These are phyloP conservation scores for Flueggea neowawraea DNA, from an alignment of 441 rosid genomes.

Conservation along the genomic window DNA sequence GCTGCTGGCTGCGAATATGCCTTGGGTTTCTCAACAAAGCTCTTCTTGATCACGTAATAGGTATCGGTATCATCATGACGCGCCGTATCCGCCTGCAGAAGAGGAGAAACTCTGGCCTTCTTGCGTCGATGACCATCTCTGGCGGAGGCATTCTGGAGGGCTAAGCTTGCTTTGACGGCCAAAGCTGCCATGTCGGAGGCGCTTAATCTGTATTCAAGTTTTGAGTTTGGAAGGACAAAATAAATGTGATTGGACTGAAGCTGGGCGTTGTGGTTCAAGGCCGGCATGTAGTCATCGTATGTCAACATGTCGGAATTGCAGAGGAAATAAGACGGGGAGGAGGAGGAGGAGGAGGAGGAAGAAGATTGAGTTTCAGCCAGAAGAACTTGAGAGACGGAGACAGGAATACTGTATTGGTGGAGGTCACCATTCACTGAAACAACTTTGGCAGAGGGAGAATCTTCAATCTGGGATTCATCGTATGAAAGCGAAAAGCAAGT, in stretches of 20 bases:
- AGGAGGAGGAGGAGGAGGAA: too few relatives aligned
- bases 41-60: neutral
- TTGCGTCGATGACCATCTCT: slow-evolving; percentile 21
- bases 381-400: slow-evolving; percentile 44
- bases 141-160: slow-evolving; percentile 37
- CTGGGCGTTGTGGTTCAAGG: slow-evolving; percentile 27
- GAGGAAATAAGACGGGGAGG: slow-evolving; percentile 32
- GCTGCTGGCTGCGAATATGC: neutral
- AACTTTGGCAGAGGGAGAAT: slow-evolving; percentile 58
- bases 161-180: slow-evolving; percentile 68
- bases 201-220: slow-evolving; percentile 38
- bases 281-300: slow-evolving; percentile 67
- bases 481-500: slow-evolving; percentile 28
- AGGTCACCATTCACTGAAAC: slow-evolving; percentile 56
- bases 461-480: slow-evolving; percentile 3
- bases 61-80: neutral
- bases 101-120: slow-evolving; percentile 47
- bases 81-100: slow-evolving; percentile 12
- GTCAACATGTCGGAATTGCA: slow-evolving; percentile 53
- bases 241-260: slow-evolving; percentile 54
- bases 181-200: slow-evolving; percentile 78
- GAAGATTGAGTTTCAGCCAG: slow-evolving; percentile 25
- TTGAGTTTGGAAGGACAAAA: slow-evolving; percentile 54
- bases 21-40: slow-evolving; percentile 6
- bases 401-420: slow-evolving; percentile 47